phyloP scores from a whole-genome alignment of 768 basidiomycete species.

The Clavulina sp. region DNA sequence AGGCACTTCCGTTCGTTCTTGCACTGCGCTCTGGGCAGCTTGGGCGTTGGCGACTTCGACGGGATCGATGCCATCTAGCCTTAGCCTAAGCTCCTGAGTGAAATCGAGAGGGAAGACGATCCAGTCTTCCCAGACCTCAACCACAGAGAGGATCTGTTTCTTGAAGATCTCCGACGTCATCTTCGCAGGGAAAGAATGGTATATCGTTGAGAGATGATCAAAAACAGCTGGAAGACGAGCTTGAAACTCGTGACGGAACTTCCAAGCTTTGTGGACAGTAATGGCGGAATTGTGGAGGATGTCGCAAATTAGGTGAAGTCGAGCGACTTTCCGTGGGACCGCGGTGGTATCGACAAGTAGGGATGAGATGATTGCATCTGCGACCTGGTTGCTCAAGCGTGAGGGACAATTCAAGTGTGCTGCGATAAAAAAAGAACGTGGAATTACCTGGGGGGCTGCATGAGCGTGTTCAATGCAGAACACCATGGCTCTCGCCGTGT shows the following conservation, averaged over 20 bases:
- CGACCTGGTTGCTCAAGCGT: conserved; percentile 57
- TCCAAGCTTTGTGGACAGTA: conserved; percentile 90
- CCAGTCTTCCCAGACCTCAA: conserved; percentile 98
- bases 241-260: conserved; percentile 90
- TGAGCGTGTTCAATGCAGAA: conserved; percentile 94
- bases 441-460: conserved; percentile 70
- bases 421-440: conserved; percentile 8
- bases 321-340: conserved; percentile 92
- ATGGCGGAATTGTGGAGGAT: conserved; percentile 96
- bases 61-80: conserved; percentile 50
- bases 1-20: conserved; percentile 15
- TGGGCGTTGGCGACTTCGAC: conserved; percentile 17
- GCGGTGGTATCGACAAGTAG: conserved; percentile 81
- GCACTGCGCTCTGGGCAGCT: conserved; percentile 1
- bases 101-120: conserved; percentile 88
- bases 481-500: conserved; percentile 91
- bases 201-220: conserved; percentile 85
- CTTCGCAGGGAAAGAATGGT: conserved; percentile 87
- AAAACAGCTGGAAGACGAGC: conserved; percentile 82
- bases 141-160: conserved; percentile 70
- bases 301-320: conserved; percentile 90
- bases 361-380: conserved; percentile 79
- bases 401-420: neutral
- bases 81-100: conserved; percentile 48
- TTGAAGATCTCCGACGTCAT: conserved; percentile 96